A percentile compares a stretch with the other conserved stretches of the same genome.
phyloP scores from a whole-genome alignment of 805 yeast genomes.

The Metschnikowia shivogae region DNA sequence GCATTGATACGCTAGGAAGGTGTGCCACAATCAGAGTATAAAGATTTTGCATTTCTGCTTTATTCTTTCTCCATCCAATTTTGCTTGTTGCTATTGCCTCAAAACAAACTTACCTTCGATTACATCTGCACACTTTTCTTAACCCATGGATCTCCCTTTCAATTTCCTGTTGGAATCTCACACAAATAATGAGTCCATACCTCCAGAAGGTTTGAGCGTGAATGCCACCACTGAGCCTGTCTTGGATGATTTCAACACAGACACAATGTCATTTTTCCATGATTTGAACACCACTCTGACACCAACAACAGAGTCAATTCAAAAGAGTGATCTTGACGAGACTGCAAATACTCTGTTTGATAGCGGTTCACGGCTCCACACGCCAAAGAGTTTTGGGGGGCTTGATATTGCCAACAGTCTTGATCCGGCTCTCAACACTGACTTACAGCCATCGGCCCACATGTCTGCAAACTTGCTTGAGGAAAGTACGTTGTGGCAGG shows the following conservation, averaged over 20 bases:
- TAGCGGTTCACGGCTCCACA: background rate
- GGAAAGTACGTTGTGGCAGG: background rate
- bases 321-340: background rate
- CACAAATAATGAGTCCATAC: background rate
- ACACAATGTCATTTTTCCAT: background rate
- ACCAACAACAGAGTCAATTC: background rate
- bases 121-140: background rate
- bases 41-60: background rate
- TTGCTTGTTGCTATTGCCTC: conserved; percentile 1
- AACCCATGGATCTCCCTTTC: background rate
- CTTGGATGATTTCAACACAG: background rate
- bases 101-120: background rate
- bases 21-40: background rate
- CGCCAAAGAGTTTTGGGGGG: background rate
- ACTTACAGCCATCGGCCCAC: background rate
- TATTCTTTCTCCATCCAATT: background rate
- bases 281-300: background rate
- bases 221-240: background rate
- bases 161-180: background rate
- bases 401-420: background rate
- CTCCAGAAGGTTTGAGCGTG: background rate
- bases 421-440: background rate
- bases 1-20: background rate
- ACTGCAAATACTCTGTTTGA: background rate
- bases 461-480: background rate